Base-by-base conservation (phyloP, 495 filamentous ascomycete species). In the Entonaema liquescens region DNA sequence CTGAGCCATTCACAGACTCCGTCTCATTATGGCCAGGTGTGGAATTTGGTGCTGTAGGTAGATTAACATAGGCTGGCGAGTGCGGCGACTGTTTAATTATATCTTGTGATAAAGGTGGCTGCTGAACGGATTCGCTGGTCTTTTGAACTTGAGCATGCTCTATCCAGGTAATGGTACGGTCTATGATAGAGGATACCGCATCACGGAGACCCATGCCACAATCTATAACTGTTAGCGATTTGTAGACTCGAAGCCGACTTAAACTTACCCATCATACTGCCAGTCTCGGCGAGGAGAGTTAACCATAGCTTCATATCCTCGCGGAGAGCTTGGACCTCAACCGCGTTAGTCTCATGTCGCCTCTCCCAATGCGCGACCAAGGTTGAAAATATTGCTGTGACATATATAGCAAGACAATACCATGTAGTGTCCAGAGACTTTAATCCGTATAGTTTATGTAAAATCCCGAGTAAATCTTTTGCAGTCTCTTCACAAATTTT, bases 371-470 rank as follows among this genome's bases (percentile, higher is more conserved):
- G 83, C 0, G 86, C 89, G 66, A 91, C 93, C 1, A 95, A 77
- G 4, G 85, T 88, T 2, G 91, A 92, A 59, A 92, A 89, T 50
- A 93, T 89, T 5, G 91, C 90, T 31, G 91, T 86, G 7, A 93
- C 82, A 74, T 92, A 93, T 21, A 91, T 84, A 0, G 90, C 88
- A 54, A 84, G 78, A 62, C 88, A 89, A 65, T 92, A 90, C 91
- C 91, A 94, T n/a, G 91, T 92, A 12, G 89, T 92, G 70, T 95
- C 92, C n/a, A 93, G 78, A 65, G 89, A 89, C 74, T 89, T 89
- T 50, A 84, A 77, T 73, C 86, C 85, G 53, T 86, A 84, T 26
- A 94, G 74, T 49, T 85, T 80, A 28, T 82, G 79, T 12, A 91
- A 84, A 42, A 86, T 84, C 53, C 82, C 79, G 17, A 95, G 82